Evolutionary conservation across 805 yeast genomes (phyloP), one percentile per base, ranked within the genome.

Genomic region (Torulaspora quercuum): DNA sequence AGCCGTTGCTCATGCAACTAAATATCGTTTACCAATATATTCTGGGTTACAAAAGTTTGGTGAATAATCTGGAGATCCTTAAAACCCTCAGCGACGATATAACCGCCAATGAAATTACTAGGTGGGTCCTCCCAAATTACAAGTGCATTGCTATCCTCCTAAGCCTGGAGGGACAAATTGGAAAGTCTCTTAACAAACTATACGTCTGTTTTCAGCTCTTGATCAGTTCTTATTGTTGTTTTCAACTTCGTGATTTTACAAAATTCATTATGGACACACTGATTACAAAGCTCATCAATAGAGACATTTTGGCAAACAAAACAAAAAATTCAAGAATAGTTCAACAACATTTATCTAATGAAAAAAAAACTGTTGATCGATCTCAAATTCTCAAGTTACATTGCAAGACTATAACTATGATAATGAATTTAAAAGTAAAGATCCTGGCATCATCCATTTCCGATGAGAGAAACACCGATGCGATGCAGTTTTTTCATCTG

Each of bases 181-280:
- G 35, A 10, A 27, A 16, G 14, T 32, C 28, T 6, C 19, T 40
- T 7, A 17, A 23, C 3, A 41, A 35, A n/a, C 20, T 53, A 9
- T 35, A 37, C 7, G 27, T 38, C 7, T 45, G 52, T 20, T 44
- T 53, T n/a, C 55, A 56, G 27, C 21, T 39, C 5, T 16, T 54
- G 6, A 12, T 54, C 10, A 25, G 48, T 1, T 54, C 59, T 2
- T 45, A 46, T 29, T 41, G 38, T 33, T 37, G 50, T 16, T 41
- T 23, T 9, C 24, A 33, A 13, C 15, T 23, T 4, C 11, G n/a
- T 7, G 35, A 32, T 25, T 29, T 26, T 4, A 13, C 34, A 3
- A 41, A 16, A 14, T 38, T 26, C 12, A 12, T 41, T 7, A 17
- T 37, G 2, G 42, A 42, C 9, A 22, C 29, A n/a, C 18, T 46